Conservation (phyloP, 129 eudicot genomes). For the carrot (Daucus carota) region DNA sequence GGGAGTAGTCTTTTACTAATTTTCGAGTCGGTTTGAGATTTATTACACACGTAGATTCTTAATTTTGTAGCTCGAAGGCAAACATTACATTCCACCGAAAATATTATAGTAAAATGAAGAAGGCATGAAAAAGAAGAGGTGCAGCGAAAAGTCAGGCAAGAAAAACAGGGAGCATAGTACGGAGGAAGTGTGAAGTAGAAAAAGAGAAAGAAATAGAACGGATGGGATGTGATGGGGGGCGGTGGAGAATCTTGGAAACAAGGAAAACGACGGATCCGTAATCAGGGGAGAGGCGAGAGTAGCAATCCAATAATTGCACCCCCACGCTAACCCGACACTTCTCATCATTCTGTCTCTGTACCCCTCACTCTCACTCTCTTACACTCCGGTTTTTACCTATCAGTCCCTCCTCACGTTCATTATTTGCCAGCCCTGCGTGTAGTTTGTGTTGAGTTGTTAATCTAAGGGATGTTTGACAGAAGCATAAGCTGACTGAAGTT, state of each 20-base stretch:
- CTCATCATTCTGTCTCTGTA: constrained; percentile 23
- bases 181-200: not conserved
- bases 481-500: too few species aligned
- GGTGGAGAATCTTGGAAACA: constrained; percentile 8
- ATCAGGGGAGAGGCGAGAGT: not conserved
- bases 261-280: constrained; percentile 22
- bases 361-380: not conserved
- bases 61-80: not conserved
- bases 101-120: too few species aligned
- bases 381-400: not conserved
- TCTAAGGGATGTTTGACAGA: too few species aligned
- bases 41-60: too few species aligned
- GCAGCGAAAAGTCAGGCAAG: constrained; percentile 1
- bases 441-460: too few species aligned
- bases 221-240: not conserved
- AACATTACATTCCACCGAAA: not conserved
- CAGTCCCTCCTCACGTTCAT: not conserved
- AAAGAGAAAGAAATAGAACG: not conserved
- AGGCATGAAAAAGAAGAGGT: not conserved
- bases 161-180: not conserved
- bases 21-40: too few species aligned
- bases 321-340: constrained; percentile 40
- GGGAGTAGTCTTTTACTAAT: too few species aligned
- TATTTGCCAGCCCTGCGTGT: not conserved
- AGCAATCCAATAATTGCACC: constrained; percentile 31